Base-by-base conservation (phyloP, 306 rosid species). In the Malus orientalis region DNA sequence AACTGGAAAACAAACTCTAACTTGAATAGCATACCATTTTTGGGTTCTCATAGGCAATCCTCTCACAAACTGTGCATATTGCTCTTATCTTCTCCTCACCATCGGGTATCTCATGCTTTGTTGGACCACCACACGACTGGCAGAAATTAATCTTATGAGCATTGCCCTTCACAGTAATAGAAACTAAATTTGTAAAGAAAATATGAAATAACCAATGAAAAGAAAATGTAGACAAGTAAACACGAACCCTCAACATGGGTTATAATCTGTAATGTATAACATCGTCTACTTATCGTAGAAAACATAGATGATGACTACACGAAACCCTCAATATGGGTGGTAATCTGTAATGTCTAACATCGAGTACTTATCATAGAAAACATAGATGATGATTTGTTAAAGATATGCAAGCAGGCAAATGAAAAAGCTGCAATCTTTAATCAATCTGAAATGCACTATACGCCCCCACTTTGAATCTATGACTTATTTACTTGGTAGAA, bases 1-100 rank as follows among this genome's bases (percentile, higher is more conserved):
- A 40, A 44, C 19, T 1, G 60, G 13, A 45, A 60, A 74, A 11
- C n/a, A 74, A 20, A 62, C 32, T 44, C 4, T 29, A 62, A 22
- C 7, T 44, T 3, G 58, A 38, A 44, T 25, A 29, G 45, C n/a
- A 77, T 78, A 92, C 98, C 98, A 94, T 92, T 81, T 94, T 94
- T 11, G 98, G 98, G 84, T 94, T 94, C 83, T 90, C 92, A 83
- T 94, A 94, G 36, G 94, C 76, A 82, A 94, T 87, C 80, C 73
- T 91, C 65, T 82, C 95, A 78, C 98, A 94, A 84, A 85, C 71
- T 7, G 97, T 94, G 77, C 96, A 94, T 77, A 92, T 89, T 33
- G 95, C 92, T 87, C 97, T 84, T 74, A 88, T 68, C 60, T 76
- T 91, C 84, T 91, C 95, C 84, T 93, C 97, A 55, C 95, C 97